phyloP scores from a whole-genome alignment of 495 filamentous ascomycete genomes.

The Parmelia sp. region DNA sequence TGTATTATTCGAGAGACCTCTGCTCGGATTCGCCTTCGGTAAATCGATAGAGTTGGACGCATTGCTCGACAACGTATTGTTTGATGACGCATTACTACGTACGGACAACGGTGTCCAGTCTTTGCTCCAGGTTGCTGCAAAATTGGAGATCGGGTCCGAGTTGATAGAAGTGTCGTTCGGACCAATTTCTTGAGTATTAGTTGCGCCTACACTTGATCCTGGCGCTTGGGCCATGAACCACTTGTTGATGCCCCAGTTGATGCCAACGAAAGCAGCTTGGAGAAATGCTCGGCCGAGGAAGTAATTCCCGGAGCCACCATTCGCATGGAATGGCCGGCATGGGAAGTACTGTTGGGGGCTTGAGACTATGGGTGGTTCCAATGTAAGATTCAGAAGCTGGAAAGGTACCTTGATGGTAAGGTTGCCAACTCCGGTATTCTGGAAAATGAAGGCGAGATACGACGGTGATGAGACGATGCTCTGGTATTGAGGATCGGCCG shows the following conservation, averaged over 20 bases:
- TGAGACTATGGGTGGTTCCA: slow-evolving; percentile 42
- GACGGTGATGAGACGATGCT: slow-evolving; percentile 44
- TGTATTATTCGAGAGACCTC: no score
- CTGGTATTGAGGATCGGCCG: slow-evolving; percentile 33
- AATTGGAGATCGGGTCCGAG: slow-evolving; percentile 27
- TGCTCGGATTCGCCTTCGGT: no score
- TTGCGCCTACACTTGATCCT: slow-evolving; percentile 31
- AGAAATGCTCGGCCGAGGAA: slow-evolving; percentile 50
- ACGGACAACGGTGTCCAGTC: slow-evolving; percentile 30
- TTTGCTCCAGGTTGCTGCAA: slow-evolving; percentile 35
- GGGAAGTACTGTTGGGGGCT: slow-evolving; percentile 46
- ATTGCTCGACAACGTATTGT: no score
- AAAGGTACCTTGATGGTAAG: slow-evolving; percentile 50
- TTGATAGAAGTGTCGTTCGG: slow-evolving; percentile 24
- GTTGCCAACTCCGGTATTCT: slow-evolving; percentile 20
- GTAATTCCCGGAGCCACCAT: slow-evolving; percentile 24
- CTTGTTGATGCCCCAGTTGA: slow-evolving; percentile 40
- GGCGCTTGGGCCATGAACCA: slow-evolving; percentile 49
- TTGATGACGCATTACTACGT: background rate
- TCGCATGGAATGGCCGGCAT: slow-evolving; percentile 33
- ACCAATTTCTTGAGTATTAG: slow-evolving; percentile 19
- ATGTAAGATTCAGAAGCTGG: slow-evolving; percentile 46
- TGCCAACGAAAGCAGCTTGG: slow-evolving; percentile 52
- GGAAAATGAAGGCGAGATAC: slow-evolving; percentile 46
- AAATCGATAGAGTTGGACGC: no score